Evolutionary conservation across 1,284 basidiomycete species (phyloP).

Genomic region (Gomphus bonarii): DNA sequence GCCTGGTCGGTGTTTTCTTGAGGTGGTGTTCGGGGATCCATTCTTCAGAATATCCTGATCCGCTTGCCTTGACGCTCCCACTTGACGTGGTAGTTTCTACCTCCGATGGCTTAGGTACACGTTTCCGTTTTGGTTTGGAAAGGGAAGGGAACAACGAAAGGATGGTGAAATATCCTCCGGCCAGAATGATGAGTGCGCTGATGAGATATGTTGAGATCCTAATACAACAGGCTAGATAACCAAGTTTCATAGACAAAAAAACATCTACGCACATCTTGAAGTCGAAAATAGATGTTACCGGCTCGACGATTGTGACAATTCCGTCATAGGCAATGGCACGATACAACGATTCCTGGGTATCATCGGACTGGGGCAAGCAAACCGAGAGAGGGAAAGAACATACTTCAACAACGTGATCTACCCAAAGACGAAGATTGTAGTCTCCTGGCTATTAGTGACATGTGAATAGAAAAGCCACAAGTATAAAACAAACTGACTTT

Average conservation of each 20-base stretch:
- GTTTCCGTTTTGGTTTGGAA: slow-evolving; percentile 41
- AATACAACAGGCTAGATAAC: slow-evolving; percentile 8
- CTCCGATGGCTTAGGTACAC: slow-evolving; percentile 20
- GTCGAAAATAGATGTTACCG: slow-evolving; percentile 70
- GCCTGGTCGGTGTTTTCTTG: slow-evolving; percentile 46
- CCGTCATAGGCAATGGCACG: slow-evolving; percentile 70
- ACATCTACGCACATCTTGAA: slow-evolving; percentile 54
- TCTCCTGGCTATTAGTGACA: slow-evolving; percentile 52
- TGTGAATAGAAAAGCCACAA: background rate
- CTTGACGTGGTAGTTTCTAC: slow-evolving; percentile 41
- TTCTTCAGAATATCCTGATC: slow-evolving; percentile 77
- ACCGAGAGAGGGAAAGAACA: slow-evolving; percentile 17
- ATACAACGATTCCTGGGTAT: slow-evolving; percentile 38
- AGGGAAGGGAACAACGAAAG: slow-evolving; percentile 48
- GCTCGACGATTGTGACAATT: slow-evolving; percentile 76
- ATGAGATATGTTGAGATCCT: slow-evolving; percentile 74
- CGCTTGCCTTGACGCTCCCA: slow-evolving; percentile 52
- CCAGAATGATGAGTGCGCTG: slow-evolving; percentile 54
- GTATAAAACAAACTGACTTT: slow-evolving; percentile 35
- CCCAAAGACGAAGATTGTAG: slow-evolving; percentile 67
- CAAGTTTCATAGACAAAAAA: background rate
- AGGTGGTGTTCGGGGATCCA: slow-evolving; percentile 88
- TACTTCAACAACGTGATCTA: slow-evolving; percentile 63
- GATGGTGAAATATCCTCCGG: slow-evolving; percentile 60
- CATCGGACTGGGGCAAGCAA: slow-evolving; percentile 8